Evolutionary conservation across 2,329 filamentous ascomycete genomes (phyloP).

Genomic region (Fusarium compactum): DNA sequence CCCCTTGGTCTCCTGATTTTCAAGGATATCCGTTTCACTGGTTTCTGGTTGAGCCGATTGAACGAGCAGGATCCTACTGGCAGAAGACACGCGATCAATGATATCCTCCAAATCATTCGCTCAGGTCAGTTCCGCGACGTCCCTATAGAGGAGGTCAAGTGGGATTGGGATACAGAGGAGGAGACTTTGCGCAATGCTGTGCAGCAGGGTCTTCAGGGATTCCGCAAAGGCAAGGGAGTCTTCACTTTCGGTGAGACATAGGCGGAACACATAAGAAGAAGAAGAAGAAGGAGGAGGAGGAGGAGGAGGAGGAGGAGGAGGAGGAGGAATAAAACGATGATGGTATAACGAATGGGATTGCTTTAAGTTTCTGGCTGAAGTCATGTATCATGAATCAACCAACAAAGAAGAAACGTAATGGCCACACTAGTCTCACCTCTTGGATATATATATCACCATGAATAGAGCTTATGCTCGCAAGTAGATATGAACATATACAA

Average conservation of each 20-base stretch:
- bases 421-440: background rate
- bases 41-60: constrained; percentile 97
- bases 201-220: constrained; percentile 85
- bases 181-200: constrained; percentile 77
- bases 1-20: constrained; percentile 92
- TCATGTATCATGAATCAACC: background rate
- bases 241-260: constrained; percentile 80
- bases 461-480: background rate
- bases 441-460: background rate
- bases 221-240: constrained; percentile 87
- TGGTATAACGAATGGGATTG: background rate
- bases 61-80: constrained; percentile 78
- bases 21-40: constrained; percentile 87
- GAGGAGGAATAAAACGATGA: background rate
- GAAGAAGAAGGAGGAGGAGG: too few species aligned
- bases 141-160: constrained; percentile 84
- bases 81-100: constrained; percentile 84
- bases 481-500: background rate
- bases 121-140: constrained; percentile 84
- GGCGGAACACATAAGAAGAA: background rate
- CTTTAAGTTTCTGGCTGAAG: background rate
- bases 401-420: background rate
- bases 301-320: too few species aligned
- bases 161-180: constrained; percentile 84
- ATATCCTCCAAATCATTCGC: constrained; percentile 82